These are phyloP conservation scores for Aristolochia fimbriata DNA, from an alignment of 164 flowering plant genomes.

Conservation along the genomic window DNA sequence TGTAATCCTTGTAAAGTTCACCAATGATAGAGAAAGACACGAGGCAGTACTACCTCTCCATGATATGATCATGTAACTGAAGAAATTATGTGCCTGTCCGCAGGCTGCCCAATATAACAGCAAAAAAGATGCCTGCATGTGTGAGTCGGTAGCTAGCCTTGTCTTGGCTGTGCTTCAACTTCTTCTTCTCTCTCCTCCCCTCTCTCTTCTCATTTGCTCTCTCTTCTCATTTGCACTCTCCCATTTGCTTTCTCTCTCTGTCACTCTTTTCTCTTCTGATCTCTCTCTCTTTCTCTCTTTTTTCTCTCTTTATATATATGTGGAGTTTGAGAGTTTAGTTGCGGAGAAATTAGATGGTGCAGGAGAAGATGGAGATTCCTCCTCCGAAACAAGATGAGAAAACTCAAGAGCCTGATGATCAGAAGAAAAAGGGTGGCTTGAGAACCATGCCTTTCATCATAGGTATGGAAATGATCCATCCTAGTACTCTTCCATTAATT, in stretches of 20 bases:
- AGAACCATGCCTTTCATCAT: slow-evolving; percentile 16
- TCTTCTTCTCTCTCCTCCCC: background rate
- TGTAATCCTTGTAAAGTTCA: too few species aligned
- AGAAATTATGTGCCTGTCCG: too few species aligned
- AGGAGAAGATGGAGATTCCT: slow-evolving; percentile 2
- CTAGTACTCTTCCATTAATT: too few species aligned
- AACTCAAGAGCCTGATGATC: background rate
- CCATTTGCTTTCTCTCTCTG: background rate
- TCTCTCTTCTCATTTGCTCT: background rate
- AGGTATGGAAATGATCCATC: background rate
- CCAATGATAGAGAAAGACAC: too few species aligned
- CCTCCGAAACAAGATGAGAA: background rate
- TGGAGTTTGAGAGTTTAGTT: background rate
- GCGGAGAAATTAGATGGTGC: background rate
- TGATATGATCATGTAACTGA: too few species aligned
- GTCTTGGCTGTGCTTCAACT: too few species aligned
- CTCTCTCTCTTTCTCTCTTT: background rate
- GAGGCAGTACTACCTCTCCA: too few species aligned
- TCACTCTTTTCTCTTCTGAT: background rate
- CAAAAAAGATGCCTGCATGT: too few species aligned
- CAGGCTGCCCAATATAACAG: too few species aligned
- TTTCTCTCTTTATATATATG: background rate
- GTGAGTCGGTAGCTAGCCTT: too few species aligned
- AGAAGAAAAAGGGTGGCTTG: slow-evolving; percentile 9
- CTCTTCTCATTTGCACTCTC: too few species aligned